Conservation (phyloP, 495 filamentous ascomycete genomes). For the Penicillium waksmanii region DNA sequence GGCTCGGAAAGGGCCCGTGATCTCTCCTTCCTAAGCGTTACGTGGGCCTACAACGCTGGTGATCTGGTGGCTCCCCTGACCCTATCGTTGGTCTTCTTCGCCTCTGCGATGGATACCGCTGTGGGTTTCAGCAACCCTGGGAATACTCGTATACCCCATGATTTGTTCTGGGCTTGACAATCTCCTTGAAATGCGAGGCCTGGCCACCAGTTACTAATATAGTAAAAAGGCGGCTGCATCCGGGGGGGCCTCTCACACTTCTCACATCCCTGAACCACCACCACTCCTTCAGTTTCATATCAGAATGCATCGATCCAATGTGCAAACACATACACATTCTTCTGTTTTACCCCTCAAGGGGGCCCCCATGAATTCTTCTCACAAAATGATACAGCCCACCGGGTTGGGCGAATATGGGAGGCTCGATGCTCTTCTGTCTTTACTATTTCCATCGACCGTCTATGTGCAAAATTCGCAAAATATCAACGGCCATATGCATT, state of each 20-base stretch:
- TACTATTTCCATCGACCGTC: constrained; percentile 43
- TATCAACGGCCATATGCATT: constrained; percentile 54
- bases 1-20: constrained; percentile 16
- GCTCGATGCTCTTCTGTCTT: constrained; percentile 48
- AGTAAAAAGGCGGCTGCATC: background rate
- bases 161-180: background rate
- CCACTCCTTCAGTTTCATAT: background rate
- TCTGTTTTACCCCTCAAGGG: constrained; percentile 14
- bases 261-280: background rate
- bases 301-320: constrained; percentile 20
- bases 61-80: constrained; percentile 18
- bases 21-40: constrained; percentile 13
- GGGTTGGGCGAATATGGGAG: constrained; percentile 24
- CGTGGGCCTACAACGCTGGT: constrained; percentile 20
- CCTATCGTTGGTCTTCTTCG: constrained; percentile 8
- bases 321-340: constrained; percentile 14
- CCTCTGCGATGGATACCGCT: constrained; percentile 9
- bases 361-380: constrained; percentile 8
- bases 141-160: background rate
- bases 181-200: constrained; percentile 10
- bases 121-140: constrained; percentile 14
- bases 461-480: constrained; percentile 47
- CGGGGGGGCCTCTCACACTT: background rate
- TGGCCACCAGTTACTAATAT: constrained; percentile 3
- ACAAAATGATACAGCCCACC: constrained; percentile 24